A percentile compares a stretch with the other conserved stretches of the same genome.
Evolutionary conservation across 1,284 basidiomycete species (phyloP).

Genomic region (Cryptococcus sp.): DNA sequence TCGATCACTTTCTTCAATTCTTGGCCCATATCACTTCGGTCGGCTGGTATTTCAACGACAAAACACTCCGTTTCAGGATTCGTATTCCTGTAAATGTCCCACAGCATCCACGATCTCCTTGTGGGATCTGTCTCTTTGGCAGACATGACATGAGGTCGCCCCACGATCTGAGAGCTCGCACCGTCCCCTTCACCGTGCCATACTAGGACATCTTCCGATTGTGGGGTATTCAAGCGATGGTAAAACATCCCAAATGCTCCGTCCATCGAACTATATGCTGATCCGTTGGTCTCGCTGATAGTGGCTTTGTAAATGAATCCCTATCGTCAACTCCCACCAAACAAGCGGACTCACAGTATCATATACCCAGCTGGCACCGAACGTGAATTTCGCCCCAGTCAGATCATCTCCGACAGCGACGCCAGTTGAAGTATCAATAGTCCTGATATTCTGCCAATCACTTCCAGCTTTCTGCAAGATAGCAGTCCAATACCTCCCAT

Average conservation of each 20-base stretch:
- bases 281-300: slow-evolving; percentile 1
- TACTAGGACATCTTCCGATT: slow-evolving; percentile 9
- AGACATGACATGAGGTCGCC: slow-evolving; percentile 1
- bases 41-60: slow-evolving; percentile 11
- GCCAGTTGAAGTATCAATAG: slow-evolving; percentile 12
- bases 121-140: slow-evolving; percentile 1
- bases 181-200: slow-evolving; percentile 10
- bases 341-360: slow-evolving; percentile 5
- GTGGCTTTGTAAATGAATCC: slow-evolving; percentile 15
- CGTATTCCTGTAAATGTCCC: slow-evolving; percentile 17
- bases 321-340: background rate
- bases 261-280: slow-evolving; percentile 1
- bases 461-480: slow-evolving; percentile 15
- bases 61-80: slow-evolving; percentile 17
- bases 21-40: background rate
- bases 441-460: slow-evolving; percentile 17
- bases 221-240: slow-evolving; percentile 11
- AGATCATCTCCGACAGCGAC: slow-evolving; percentile 11
- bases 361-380: slow-evolving; percentile 14
- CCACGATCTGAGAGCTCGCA: background rate
- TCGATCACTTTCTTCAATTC: slow-evolving; percentile 2
- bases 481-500: slow-evolving; percentile 10
- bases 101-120: slow-evolving; percentile 8
- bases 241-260: slow-evolving; percentile 17
- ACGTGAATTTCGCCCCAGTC: slow-evolving; percentile 17